phyloP scores from a whole-genome alignment of 805 yeast genomes.

The Candida michaelii region DNA sequence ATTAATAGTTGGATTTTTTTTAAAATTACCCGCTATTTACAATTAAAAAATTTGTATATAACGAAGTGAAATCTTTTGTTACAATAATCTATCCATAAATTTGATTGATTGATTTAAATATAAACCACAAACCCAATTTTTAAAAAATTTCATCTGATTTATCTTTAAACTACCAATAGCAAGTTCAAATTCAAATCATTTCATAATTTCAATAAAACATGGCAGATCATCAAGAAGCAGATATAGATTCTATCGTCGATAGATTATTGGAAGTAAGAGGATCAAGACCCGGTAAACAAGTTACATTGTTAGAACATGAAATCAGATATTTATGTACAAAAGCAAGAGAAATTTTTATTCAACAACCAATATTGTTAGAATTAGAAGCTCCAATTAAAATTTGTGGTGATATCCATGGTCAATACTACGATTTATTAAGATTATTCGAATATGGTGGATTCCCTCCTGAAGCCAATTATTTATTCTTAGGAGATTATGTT shows the following conservation, averaged over 20 bases:
- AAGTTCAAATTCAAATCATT: no score
- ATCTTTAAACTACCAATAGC: no score
- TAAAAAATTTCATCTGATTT: neutral
- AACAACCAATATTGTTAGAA: slow-evolving; percentile 93
- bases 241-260: slow-evolving; percentile 95
- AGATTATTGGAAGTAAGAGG: slow-evolving; percentile 97
- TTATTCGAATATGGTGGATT: slow-evolving; percentile 97
- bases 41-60: neutral
- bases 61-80: neutral
- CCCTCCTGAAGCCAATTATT: slow-evolving; percentile 97
- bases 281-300: slow-evolving; percentile 97
- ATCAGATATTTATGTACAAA: slow-evolving; percentile 94
- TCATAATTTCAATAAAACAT: slow-evolving; percentile 14
- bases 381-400: slow-evolving; percentile 96
- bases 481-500: slow-evolving; percentile 95
- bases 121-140: neutral
- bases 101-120: slow-evolving; percentile 2
- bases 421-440: slow-evolving; percentile 92
- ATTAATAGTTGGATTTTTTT: neutral
- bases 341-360: slow-evolving; percentile 96
- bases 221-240: slow-evolving; percentile 67
- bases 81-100: neutral
- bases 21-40: slow-evolving; percentile 3
- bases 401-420: slow-evolving; percentile 99
- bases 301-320: slow-evolving; percentile 88